phyloP scores from a whole-genome alignment of 805 yeast species.

The Phaffomyces thermotolerans region DNA sequence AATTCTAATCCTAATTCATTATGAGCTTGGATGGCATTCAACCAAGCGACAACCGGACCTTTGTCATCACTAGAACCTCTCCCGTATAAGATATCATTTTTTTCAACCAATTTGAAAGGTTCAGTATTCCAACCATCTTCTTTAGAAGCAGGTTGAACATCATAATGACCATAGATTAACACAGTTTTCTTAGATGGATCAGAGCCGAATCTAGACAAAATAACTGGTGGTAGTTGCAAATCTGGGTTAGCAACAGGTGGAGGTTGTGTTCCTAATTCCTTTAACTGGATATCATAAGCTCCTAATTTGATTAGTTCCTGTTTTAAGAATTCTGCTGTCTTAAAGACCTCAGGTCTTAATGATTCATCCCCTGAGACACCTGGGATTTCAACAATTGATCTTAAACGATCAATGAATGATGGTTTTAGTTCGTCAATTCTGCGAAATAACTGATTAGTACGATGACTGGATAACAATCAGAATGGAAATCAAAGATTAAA shows the following conservation, averaged over 20 bases:
- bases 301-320: constrained; percentile 65
- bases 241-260: constrained; percentile 70
- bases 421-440: constrained; percentile 74
- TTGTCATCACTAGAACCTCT: constrained; percentile 97
- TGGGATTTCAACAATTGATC: constrained; percentile 87
- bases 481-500: not conserved
- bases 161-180: constrained; percentile 93
- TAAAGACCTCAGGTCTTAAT: constrained; percentile 81
- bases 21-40: constrained; percentile 89
- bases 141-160: constrained; percentile 89
- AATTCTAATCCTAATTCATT: constrained; percentile 73
- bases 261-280: constrained; percentile 83
- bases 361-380: constrained; percentile 90
- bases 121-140: constrained; percentile 97
- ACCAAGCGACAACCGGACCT: constrained; percentile 98
- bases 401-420: constrained; percentile 60
- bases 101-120: constrained; percentile 73
- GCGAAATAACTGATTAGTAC: too few species aligned
- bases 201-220: constrained; percentile 79
- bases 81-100: constrained; percentile 68
- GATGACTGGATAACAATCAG: not conserved
- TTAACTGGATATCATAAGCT: constrained; percentile 73
- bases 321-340: constrained; percentile 80
- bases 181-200: constrained; percentile 84
- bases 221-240: constrained; percentile 85